Percentiles rank a stretch among this genome's conserved stretches.
phyloP scores from a whole-genome alignment of 306 rosid genomes.

The Inga oerstediana region DNA sequence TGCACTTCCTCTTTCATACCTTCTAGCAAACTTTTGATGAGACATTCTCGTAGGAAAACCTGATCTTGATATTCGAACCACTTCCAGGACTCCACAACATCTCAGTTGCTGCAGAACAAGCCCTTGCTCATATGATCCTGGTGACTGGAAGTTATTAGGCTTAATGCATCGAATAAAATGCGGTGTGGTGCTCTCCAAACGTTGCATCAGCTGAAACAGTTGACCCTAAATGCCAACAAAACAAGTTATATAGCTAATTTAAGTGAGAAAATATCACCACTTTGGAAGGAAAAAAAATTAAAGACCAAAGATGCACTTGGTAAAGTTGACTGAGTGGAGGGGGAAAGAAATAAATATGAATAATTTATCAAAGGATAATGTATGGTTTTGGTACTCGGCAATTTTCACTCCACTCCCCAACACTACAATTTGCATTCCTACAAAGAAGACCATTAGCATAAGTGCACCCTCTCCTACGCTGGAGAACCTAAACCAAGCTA shows the following conservation, averaged over 20 bases:
- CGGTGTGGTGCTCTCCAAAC: constrained; percentile 92
- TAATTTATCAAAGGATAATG: constrained; percentile 18
- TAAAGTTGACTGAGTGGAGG: not conserved
- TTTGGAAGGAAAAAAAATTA: not conserved
- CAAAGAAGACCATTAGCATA: not conserved
- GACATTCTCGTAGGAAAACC: constrained; percentile 97
- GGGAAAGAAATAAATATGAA: constrained; percentile 1
- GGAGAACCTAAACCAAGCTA: constrained; percentile 31
- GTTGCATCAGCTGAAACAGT: constrained; percentile 86
- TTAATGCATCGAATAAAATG: constrained; percentile 98
- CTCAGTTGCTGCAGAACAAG: constrained; percentile 94
- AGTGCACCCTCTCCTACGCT: constrained; percentile 17
- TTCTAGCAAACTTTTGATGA: constrained; percentile 87
- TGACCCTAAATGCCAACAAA: constrained; percentile 63
- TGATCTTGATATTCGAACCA: constrained; percentile 93
- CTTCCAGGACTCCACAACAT: constrained; percentile 97
- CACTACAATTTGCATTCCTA: constrained; percentile 1
- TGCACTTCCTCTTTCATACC: constrained; percentile 49
- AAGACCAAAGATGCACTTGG: not conserved
- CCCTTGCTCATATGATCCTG: constrained; percentile 85
- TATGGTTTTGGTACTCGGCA: constrained; percentile 21
- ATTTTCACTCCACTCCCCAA: constrained; percentile 7
- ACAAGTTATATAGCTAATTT: constrained; percentile 12
- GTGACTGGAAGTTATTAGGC: constrained; percentile 92
- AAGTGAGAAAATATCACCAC: constrained; percentile 15